These are phyloP conservation scores for Straminergon stramineum DNA, from an alignment of 225 moss, liverwort and hornwort genomes.

Conservation along the genomic window DNA sequence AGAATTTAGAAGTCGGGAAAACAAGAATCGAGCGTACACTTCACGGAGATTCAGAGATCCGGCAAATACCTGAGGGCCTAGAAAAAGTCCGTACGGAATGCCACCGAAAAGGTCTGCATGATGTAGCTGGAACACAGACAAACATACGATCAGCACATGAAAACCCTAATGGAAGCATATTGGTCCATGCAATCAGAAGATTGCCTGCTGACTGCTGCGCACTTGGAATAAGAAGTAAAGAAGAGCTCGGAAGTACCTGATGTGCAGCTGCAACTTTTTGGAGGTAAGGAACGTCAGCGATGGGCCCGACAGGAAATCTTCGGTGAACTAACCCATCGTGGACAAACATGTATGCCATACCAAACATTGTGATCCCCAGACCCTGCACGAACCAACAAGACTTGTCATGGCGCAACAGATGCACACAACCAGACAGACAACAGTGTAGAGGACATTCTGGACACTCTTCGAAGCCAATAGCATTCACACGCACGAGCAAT, in stretches of 20 bases:
- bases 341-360: conserved; percentile 98
- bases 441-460: background rate
- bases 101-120: conserved; percentile 87
- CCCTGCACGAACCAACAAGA: conserved; percentile 31
- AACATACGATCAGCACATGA: background rate
- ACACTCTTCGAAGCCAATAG: background rate
- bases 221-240: background rate
- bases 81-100: conserved; percentile 86
- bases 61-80: conserved; percentile 68
- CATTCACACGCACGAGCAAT: background rate
- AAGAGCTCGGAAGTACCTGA: conserved; percentile 40
- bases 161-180: background rate
- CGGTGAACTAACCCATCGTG: conserved; percentile 94
- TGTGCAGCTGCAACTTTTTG: conserved; percentile 94
- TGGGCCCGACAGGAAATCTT: conserved; percentile 84
- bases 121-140: conserved; percentile 52
- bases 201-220: background rate
- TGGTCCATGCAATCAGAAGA: background rate
- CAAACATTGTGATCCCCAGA: conserved; percentile 93
- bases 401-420: background rate
- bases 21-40: background rate
- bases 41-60: background rate
- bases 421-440: background rate
- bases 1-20: background rate
- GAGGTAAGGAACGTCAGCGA: conserved; percentile 83